Base-by-base conservation (phyloP, 192 early-diverging fungal genomes). In the Gigaspora rosea region DNA sequence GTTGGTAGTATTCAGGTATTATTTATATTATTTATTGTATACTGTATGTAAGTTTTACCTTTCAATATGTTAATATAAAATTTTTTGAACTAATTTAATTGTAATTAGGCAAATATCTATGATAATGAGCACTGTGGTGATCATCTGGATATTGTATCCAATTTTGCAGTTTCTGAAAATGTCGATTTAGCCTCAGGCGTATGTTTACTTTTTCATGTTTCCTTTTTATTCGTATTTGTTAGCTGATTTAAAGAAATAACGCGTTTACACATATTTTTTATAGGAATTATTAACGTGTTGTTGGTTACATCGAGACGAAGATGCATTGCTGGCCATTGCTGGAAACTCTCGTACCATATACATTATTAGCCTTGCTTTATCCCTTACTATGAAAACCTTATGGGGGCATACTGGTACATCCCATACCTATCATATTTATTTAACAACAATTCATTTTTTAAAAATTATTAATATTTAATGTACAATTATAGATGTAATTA, bases 61-160 rank as follows among this genome's bases (percentile, higher is more conserved):
- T 52, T 6, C 2, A 13, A 13, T 52, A 13, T 13, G 9, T 52
- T 51, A 2, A 52, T 52, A 4, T 52, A 13, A 52, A 36, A 16
- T n/a, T 16, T n/a, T 16, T 32, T 62, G 13, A 33, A 33, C 22
- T 61, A 22, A 62, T 62, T 62, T 61, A 22, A 62, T 62, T 62
- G 32, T 35, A 5, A 41, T 35, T 81, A 93, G 89, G 89, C 91
- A 15, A 96, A 91, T 71, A 86, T 96, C 15, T 97, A 94, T 79
- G 95, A 97, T 77, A 97, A 97, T 81, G 94, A 95, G 78, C 94
- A 97, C 79, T 94, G 93, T 71, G 95, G 94, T 12, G 94, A 96
- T 78, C 95, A 97, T 71, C 84, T 97, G 78, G 95, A 97, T 77
- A 92, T 97, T 66, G 95, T 97, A 93, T 95, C 94, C 8, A 93